These are phyloP conservation scores for Paraphoma sp. DNA, from an alignment of 2,329 filamentous ascomycete genomes.

Conservation along the genomic window DNA sequence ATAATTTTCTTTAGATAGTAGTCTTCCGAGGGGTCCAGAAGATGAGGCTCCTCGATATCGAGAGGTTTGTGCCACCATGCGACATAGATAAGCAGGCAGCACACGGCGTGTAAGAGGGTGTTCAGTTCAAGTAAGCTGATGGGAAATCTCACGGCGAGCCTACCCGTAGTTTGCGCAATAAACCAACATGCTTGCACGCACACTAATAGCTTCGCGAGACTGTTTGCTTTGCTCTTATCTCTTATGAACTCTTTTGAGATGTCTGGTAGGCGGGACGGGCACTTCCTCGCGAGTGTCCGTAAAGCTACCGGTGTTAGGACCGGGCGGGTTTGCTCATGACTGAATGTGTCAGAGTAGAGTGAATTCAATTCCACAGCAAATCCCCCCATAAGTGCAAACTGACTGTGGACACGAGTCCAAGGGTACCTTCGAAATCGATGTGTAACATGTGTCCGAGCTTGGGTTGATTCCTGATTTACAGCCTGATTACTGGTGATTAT, in stretches of 20 bases:
- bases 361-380: not conserved
- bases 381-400: constrained; percentile 17
- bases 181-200: constrained; percentile 36
- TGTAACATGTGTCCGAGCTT: no score
- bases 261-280: not conserved
- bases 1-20: not conserved
- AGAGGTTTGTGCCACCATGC: constrained; percentile 42
- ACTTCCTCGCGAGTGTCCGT: not conserved
- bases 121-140: constrained; percentile 66
- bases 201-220: constrained; percentile 22
- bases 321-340: not conserved
- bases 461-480: no score
- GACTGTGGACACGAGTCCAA: constrained; percentile 12
- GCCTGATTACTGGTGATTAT: not conserved
- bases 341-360: not conserved
- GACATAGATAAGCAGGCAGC: constrained; percentile 36
- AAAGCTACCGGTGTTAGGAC: not conserved
- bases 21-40: not conserved
- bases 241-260: constrained; percentile 1
- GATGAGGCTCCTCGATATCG: constrained; percentile 17
- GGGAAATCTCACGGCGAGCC: constrained; percentile 17
- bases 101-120: constrained; percentile 58
- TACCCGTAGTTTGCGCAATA: constrained; percentile 24
- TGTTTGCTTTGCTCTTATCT: constrained; percentile 13
- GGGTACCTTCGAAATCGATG: not conserved